Evolutionary conservation across 2,329 filamentous ascomycete genomes (phyloP).

Genomic region (Botryotinia convoluta): DNA sequence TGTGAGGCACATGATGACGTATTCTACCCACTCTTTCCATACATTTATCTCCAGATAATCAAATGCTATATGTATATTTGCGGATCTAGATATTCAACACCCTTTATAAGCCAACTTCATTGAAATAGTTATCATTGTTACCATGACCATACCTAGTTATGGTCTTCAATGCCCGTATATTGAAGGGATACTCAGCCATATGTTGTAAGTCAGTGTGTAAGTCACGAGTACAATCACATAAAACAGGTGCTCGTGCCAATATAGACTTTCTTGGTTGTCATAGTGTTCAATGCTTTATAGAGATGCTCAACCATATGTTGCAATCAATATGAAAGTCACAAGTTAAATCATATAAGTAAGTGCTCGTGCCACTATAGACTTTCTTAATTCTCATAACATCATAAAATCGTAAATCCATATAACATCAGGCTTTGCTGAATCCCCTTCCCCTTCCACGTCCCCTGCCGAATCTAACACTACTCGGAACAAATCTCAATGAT

Average conservation of each 20-base stretch:
- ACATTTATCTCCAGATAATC: not conserved
- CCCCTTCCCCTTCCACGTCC: constrained; percentile 34
- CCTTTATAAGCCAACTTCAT: not conserved
- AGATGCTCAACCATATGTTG: not conserved
- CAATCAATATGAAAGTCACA: not conserved
- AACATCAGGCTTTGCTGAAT: constrained; percentile 34
- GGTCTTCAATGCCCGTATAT: not conserved
- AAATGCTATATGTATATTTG: not conserved
- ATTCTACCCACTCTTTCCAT: not conserved
- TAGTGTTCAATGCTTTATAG: not conserved
- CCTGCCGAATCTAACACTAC: constrained; percentile 61
- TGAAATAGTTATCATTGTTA: not conserved
- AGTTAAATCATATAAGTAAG: not conserved
- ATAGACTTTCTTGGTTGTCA: not conserved
- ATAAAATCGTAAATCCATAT: constrained; percentile 7
- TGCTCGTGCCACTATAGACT: constrained; percentile 12
- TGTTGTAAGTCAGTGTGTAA: not conserved
- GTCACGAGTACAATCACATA: not conserved
- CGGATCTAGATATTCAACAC: not conserved
- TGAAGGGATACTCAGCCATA: not conserved
- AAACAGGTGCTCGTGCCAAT: constrained; percentile 5
- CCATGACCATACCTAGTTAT: not conserved
- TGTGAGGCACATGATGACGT: not conserved
- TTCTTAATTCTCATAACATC: constrained; percentile 13
- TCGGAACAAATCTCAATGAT: constrained; percentile 67